phyloP scores from a whole-genome alignment of 176 grass and related monocot genomes.

The Oryza coarctata region DNA sequence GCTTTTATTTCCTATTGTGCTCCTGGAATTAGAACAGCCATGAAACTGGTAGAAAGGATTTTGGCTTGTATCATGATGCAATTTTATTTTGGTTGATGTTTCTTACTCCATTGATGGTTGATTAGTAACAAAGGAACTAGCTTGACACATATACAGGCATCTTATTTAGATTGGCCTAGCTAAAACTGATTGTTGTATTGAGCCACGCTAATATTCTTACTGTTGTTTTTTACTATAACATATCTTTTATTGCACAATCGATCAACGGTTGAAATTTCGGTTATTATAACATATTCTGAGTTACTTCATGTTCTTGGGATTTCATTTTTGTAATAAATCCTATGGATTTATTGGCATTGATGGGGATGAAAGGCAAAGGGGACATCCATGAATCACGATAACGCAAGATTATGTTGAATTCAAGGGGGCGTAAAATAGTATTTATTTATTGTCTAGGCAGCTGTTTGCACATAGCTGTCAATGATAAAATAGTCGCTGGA shows the following conservation, averaged over 20 bases:
- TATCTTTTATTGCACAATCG: no score
- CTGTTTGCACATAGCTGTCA: not conserved
- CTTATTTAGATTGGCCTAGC: not conserved
- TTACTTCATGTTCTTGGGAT: not conserved
- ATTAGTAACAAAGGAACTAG: not conserved
- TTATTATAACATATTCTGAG: no score
- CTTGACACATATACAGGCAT: not conserved
- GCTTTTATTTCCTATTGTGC: not conserved
- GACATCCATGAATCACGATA: not conserved
- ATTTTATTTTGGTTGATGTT: not conserved
- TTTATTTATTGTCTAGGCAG: not conserved
- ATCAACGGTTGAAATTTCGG: not conserved
- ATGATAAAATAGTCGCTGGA: not conserved
- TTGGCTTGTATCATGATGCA: not conserved
- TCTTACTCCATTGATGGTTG: not conserved
- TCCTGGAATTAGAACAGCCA: not conserved
- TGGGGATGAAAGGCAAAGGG: not conserved
- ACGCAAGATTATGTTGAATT: not conserved
- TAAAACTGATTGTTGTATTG: not conserved
- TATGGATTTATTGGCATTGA: not conserved
- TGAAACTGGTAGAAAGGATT: not conserved
- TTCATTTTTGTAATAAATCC: not conserved
- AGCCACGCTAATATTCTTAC: no score
- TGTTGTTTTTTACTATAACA: no score
- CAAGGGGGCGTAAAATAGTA: not conserved